A percentile compares a stretch with the other conserved stretches of the same genome.
Conservation (phyloP, 371 early-diverging fungal genomes). For the Syncephalastrum racemosum region DNA sequence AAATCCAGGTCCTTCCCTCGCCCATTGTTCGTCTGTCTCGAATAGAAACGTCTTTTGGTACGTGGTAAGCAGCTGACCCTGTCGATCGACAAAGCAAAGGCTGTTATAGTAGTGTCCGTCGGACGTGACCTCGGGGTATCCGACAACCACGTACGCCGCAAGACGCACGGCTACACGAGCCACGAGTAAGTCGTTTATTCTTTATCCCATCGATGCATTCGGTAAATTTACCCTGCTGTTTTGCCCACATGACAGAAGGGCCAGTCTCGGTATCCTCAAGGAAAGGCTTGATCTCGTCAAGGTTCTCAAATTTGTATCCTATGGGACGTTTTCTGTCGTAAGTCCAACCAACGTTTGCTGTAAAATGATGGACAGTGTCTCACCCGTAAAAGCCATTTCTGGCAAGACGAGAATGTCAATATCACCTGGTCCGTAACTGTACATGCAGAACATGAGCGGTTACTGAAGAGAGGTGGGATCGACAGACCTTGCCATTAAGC, state of each 20-base stretch:
- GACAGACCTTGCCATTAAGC: conserved; percentile 28
- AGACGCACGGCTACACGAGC: conserved; percentile 45
- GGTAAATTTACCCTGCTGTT: conserved; percentile 40
- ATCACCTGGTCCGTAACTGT: conserved; percentile 53
- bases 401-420: conserved; percentile 72
- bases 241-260: conserved; percentile 66
- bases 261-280: conserved; percentile 59
- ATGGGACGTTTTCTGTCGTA: too few relatives aligned
- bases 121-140: conserved; percentile 56
- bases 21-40: conserved; percentile 76
- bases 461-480: not conserved
- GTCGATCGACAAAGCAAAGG: conserved; percentile 54
- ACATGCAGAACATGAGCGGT: not conserved
- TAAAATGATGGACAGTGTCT: not conserved
- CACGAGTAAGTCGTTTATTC: not conserved
- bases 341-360: not conserved
- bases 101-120: conserved; percentile 55
- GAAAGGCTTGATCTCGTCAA: conserved; percentile 56
- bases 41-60: conserved; percentile 78
- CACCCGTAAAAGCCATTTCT: conserved; percentile 79
- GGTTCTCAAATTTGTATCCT: conserved; percentile 66
- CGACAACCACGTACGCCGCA: conserved; percentile 63
- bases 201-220: not conserved
- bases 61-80: conserved; percentile 46
- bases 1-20: conserved; percentile 70